Evolutionary conservation across 768 basidiomycete species (phyloP).

Genomic region (Megacollybia marginata): DNA sequence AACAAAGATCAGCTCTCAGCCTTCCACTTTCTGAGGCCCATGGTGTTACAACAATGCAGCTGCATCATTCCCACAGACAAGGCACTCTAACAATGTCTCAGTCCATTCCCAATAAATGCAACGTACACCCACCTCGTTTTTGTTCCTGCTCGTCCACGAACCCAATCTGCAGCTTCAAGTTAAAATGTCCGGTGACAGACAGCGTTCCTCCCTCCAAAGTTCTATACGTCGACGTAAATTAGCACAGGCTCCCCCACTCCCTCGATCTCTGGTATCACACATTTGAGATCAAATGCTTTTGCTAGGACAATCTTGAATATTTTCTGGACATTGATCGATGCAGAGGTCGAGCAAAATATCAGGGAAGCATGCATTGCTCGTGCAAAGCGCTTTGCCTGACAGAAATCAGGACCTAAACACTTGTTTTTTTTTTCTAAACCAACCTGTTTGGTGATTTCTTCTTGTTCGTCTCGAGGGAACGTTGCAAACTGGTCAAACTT

Average conservation of each 20-base stretch:
- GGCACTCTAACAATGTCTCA: too few species aligned
- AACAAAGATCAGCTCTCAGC: too few species aligned
- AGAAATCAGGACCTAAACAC: not conserved
- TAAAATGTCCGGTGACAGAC: too few species aligned
- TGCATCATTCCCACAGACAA: too few species aligned
- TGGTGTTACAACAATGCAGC: too few species aligned
- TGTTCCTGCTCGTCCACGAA: too few species aligned
- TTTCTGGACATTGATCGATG: slow-evolving; percentile 99
- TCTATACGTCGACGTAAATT: slow-evolving; percentile 81
- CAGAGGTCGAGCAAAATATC: slow-evolving; percentile 98
- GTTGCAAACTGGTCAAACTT: slow-evolving; percentile 97
- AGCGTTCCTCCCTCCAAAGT: too few species aligned
- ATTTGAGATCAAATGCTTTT: slow-evolving; percentile 98
- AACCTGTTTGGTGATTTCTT: slow-evolving; percentile 98
- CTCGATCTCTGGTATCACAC: slow-evolving; percentile 96
- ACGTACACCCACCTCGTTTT: too few species aligned
- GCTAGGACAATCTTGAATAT: slow-evolving; percentile 97
- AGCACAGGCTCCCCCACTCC: slow-evolving; percentile 94
- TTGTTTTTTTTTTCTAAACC: slow-evolving; percentile 7
- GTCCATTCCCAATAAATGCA: too few species aligned
- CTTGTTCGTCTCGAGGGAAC: slow-evolving; percentile 95
- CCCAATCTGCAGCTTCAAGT: too few species aligned
- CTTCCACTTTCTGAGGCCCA: too few species aligned
- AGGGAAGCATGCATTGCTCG: slow-evolving; percentile 99
- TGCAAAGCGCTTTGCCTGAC: slow-evolving; percentile 92